phyloP scores from a whole-genome alignment of 345 rosid species.

The Lepidium africanum region DNA sequence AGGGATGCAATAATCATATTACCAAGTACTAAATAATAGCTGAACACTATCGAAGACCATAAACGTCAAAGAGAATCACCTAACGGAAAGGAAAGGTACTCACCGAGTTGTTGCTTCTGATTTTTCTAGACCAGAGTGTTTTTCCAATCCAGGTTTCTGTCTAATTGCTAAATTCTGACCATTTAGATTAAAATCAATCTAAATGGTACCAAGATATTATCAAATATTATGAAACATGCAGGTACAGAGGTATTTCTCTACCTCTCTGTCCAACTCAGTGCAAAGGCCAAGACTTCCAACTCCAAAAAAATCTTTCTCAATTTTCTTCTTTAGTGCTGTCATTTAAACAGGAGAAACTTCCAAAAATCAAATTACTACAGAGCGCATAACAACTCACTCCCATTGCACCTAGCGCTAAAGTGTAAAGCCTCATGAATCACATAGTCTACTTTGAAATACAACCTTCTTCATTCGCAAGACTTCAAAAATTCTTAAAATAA shows the following conservation, averaged over 20 bases:
- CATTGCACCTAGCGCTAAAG: not conserved
- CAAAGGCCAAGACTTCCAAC: constrained; percentile 61
- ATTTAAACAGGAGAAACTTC: constrained; percentile 9
- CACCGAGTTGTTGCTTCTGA: constrained; percentile 62
- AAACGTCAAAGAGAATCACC: not conserved
- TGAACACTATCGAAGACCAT: not conserved
- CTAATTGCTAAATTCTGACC: constrained; percentile 59
- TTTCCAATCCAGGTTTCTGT: constrained; percentile 63
- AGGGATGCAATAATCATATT: not conserved
- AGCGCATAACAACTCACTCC: not conserved
- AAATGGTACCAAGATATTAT: not conserved
- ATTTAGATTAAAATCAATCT: not conserved
- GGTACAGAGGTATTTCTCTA: constrained; percentile 15
- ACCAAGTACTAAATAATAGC: not conserved
- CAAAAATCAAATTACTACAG: not conserved
- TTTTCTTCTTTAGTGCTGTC: constrained; percentile 69
- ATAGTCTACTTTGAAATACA: not conserved
- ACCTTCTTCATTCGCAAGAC: not conserved
- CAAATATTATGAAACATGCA: not conserved
- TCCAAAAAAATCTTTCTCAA: constrained; percentile 74
- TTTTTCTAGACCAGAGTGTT: constrained; percentile 66
- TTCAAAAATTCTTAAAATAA: not conserved
- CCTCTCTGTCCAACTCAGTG: constrained; percentile 63
- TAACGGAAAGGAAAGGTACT: not conserved
- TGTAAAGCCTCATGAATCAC: not conserved